Base-by-base conservation (phyloP, 495 filamentous ascomycete species). In the Xylaria flabelliformis region DNA sequence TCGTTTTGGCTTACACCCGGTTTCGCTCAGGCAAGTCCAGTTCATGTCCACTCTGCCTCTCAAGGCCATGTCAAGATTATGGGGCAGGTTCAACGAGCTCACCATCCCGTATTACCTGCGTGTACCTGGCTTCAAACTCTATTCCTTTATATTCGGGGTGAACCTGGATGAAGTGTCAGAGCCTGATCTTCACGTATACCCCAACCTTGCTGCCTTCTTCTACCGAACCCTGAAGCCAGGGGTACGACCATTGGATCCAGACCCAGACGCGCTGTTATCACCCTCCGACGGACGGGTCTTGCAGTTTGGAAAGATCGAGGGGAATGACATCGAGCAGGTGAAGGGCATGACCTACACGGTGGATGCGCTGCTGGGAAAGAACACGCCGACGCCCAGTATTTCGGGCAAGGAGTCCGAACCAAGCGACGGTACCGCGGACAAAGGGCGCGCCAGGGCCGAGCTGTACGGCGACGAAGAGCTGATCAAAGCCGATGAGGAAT, bases 341-440 rank as follows among this genome's bases (percentile, higher is more conserved):
- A 99, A 99, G 80, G 96, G 96, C 58, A 95, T 98, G 87, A 98
- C 94, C 4, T 99, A 99, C 81, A 96, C 92, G 71, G 86, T 99
- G 59, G 96, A 98, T 78, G 94, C 95, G 0, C 86, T 99, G 1
- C 84, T 99, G 4, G 96, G 96, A 46, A 88, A 89, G 62, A 88
- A 83, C 67, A 82, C 82, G 24, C 85, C 86, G 17, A 73, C 82
- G 1, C 77, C 82, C 3, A 84, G 83, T 75, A 66, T 85, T 55
- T 81, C 81, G 26, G 75, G 79, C 50, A 64, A 66, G 21, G 70
- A 64, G 55, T 73, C 77, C 10, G 71, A 74, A 9, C 26, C 50
- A 6, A 36, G 48, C 59, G 65, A 67, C 70, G 66, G 76, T 21
- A 64, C 72, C 5, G 64, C 72, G 26, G 70, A 73, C 39, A 72